A percentile compares a stretch with the other conserved stretches of the same genome.
These are phyloP conservation scores for Pistacia vera DNA, from an alignment of 345 rosid genomes.

Conservation along the genomic window DNA sequence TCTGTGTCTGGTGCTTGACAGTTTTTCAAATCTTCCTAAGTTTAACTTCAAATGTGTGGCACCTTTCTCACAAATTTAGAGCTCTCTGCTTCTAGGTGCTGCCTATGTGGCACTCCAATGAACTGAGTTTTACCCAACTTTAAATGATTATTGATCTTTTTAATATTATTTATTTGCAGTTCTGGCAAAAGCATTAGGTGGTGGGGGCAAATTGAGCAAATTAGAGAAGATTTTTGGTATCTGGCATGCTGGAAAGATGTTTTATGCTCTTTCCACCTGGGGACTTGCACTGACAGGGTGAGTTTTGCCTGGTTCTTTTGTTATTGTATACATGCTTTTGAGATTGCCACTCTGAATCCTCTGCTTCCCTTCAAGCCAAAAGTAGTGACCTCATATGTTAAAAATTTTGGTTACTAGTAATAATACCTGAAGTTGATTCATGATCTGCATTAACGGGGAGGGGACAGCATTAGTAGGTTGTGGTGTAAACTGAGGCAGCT, in stretches of 20 bases:
- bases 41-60: background rate
- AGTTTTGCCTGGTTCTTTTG: conserved; percentile 17
- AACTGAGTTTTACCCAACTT: background rate
- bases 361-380: background rate
- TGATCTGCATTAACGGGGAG: too few relatives aligned
- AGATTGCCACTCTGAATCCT: background rate
- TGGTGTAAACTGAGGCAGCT: background rate
- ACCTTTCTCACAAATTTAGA: background rate
- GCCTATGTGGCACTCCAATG: background rate
- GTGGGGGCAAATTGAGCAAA: conserved; percentile 66
- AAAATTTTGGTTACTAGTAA: background rate
- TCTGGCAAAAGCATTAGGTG: conserved; percentile 63
- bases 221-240: conserved; percentile 67
- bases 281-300: conserved; percentile 90
- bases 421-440: too few relatives aligned
- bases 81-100: background rate
- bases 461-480: too few relatives aligned
- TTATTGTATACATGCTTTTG: background rate
- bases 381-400: background rate
- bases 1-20: background rate
- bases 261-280: conserved; percentile 82
- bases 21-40: background rate
- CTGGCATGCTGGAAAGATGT: conserved; percentile 90
- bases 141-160: background rate
- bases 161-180: conserved; percentile 44